Evolutionary conservation across 306 rosid species (phyloP).

Genomic region (Canavalia ensiformis): DNA sequence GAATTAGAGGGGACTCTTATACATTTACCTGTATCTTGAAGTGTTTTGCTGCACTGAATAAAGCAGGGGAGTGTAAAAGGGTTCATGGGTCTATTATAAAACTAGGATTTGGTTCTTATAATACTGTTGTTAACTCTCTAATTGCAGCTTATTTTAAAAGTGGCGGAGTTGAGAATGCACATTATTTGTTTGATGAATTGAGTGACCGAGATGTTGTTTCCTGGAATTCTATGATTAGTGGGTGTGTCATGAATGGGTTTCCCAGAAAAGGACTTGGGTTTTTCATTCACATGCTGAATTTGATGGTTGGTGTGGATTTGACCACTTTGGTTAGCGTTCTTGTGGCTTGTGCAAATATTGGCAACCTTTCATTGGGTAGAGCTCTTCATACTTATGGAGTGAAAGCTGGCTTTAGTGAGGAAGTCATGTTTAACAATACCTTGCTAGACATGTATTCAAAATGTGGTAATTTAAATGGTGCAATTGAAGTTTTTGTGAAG

Average conservation of each 20-base stretch:
- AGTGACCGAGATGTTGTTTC: constrained; percentile 71
- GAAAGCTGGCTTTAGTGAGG: constrained; percentile 57
- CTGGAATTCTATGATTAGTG: constrained; percentile 88
- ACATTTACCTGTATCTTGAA: constrained; percentile 73
- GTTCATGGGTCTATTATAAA: constrained; percentile 69
- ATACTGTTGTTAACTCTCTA: constrained; percentile 61
- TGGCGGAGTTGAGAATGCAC: constrained; percentile 67
- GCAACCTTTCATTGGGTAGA: constrained; percentile 62
- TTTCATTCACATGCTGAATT: constrained; percentile 61
- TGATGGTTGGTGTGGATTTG: constrained; percentile 63
- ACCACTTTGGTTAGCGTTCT: constrained; percentile 69
- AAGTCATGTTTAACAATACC: constrained; percentile 64
- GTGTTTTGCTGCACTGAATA: constrained; percentile 66
- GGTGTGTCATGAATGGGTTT: constrained; percentile 59
- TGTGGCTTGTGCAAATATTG: constrained; percentile 73
- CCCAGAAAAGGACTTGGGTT: constrained; percentile 56
- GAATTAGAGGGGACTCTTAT: constrained; percentile 62
- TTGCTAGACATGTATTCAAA: constrained; percentile 85
- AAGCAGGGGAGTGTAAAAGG: constrained; percentile 55
- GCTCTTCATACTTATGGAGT: constrained; percentile 65
- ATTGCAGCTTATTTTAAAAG: constrained; percentile 63
- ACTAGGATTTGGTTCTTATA: constrained; percentile 59
- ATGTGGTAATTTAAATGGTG: constrained; percentile 65
- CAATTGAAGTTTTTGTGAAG: constrained; percentile 63
- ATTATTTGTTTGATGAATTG: constrained; percentile 76